Percentiles rank a stretch among this genome's conserved stretches.
phyloP scores from a whole-genome alignment of 2,329 filamentous ascomycete species.

The Mycogone perniciosa region DNA sequence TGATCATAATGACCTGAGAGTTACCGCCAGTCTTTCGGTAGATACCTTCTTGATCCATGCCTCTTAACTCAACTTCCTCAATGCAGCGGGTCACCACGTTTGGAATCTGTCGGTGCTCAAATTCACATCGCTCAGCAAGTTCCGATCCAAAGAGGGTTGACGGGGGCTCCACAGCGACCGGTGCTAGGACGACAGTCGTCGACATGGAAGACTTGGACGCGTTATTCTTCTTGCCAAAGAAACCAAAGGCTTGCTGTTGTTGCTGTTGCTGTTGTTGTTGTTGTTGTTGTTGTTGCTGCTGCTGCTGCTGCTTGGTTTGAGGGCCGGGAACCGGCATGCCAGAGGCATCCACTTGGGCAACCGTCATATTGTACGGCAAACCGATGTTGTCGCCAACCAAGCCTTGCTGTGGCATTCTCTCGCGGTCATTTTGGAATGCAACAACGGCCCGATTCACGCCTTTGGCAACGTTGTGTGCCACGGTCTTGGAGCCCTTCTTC shows the following conservation, averaged over 20 bases:
- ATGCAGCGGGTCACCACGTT: constrained; percentile 89
- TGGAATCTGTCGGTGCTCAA: constrained; percentile 82
- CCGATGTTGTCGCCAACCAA: constrained; percentile 59
- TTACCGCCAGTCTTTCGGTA: constrained; percentile 96
- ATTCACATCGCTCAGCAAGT: constrained; percentile 75
- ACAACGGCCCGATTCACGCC: constrained; percentile 89
- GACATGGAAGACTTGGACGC: constrained; percentile 42
- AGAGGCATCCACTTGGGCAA: constrained; percentile 47
- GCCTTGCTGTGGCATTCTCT: constrained; percentile 46
- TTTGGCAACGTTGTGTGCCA: constrained; percentile 91
- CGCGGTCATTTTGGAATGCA: constrained; percentile 57
- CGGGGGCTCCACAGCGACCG: constrained; percentile 46
- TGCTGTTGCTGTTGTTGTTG: constrained; percentile 17
- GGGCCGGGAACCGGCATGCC: constrained; percentile 27
- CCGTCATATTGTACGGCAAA: constrained; percentile 64
- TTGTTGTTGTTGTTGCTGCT: constrained; percentile 16
- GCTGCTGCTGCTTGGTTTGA: constrained; percentile 18
- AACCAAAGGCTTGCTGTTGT: constrained; percentile 58
- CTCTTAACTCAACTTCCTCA: constrained; percentile 89
- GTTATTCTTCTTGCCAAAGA: constrained; percentile 57
- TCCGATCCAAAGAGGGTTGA: constrained; percentile 80
- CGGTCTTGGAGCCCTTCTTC: constrained; percentile 92
- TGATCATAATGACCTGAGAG: constrained; percentile 82
- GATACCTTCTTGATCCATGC: constrained; percentile 96
- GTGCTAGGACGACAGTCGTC: constrained; percentile 33